Base-by-base conservation (phyloP, 768 basidiomycete species). In the Mycena vulgaris region DNA sequence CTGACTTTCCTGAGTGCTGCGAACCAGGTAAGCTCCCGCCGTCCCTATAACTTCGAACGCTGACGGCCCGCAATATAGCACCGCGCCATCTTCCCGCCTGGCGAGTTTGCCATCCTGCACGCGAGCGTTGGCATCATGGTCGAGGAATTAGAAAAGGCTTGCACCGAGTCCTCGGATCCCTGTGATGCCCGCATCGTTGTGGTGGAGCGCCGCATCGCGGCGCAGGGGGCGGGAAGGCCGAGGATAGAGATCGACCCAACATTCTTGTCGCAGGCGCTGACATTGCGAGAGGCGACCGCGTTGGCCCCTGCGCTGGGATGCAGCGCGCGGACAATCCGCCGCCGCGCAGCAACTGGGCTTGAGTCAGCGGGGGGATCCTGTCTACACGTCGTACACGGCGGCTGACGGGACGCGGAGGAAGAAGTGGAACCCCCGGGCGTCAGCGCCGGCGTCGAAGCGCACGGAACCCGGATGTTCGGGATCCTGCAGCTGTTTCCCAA, bases 271-370 rank as follows among this genome's bases (percentile, higher is more conserved):
- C 53, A 51, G 14, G 73, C 76, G 13, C 48, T 80, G 5, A 13
- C 71, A 11, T 49, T 77, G 0, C 75, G 72, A 14, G 78, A 78
- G 1, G 76, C 76, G 0, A 42, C 78, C 2, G 76, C 73, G 0
- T 13, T 47, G 5, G 59, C 74, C 3, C 65, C n/a, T n/a, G n/a
- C n/a, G n/a, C n/a, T 81, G 17, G 73, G 64, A 13, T 71, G 66
- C 51, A 57, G 27, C 40, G 5, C 73, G 2, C 63, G 77, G 6
- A 79, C 78, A 23, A 62, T 81, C 10, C 71, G 74, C 0, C 73
- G 77, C n/a, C 1, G 76, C 75, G 0, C 55, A 79, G 7, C 74
- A 78, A 21, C 57, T 51, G 42, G 75, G 77, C 1, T 48, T 81
- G 13, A 73, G 59, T 11, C 30, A 68, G 28, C 75, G 78, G n/a